These are phyloP conservation scores for Carex scoparia DNA, from an alignment of 176 grass and related monocot genomes.

Conservation along the genomic window DNA sequence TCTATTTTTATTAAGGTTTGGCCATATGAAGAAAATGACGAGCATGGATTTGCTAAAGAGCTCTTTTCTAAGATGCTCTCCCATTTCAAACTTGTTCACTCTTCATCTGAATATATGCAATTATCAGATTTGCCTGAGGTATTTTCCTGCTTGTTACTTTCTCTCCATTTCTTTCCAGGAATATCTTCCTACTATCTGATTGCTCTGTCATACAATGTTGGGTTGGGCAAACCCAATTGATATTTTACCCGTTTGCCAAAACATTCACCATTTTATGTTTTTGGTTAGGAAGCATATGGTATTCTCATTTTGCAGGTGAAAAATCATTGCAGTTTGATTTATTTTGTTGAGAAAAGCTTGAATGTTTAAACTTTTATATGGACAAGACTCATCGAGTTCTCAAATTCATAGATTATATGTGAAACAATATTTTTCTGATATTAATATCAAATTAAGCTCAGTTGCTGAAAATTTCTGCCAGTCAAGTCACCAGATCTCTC, in stretches of 20 bases:
- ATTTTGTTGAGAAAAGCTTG: background rate
- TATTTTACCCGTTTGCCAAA: too few species aligned
- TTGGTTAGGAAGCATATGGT: background rate
- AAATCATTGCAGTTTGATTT: background rate
- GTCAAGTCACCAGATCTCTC: background rate
- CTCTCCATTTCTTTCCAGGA: background rate
- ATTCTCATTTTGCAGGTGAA: background rate
- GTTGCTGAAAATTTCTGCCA: background rate
- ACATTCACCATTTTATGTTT: background rate
- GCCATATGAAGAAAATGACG: constrained; percentile 88
- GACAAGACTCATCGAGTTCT: background rate
- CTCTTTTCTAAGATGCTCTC: constrained; percentile 71
- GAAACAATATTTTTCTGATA: background rate
- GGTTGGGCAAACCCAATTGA: background rate
- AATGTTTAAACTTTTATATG: background rate
- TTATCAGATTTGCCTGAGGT: constrained; percentile 75
- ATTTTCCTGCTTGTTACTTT: background rate
- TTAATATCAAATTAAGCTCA: background rate
- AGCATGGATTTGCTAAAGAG: constrained; percentile 70
- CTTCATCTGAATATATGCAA: constrained; percentile 53
- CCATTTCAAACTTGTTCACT: constrained; percentile 56
- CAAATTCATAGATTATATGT: background rate
- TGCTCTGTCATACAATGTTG: background rate
- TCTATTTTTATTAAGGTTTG: constrained; percentile 60
- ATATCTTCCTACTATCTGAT: background rate